Evolutionary conservation across 1,139 yeast species (phyloP), one percentile per base, ranked within the genome.

Genomic region (Hyphopichia pseudoburtonii): DNA sequence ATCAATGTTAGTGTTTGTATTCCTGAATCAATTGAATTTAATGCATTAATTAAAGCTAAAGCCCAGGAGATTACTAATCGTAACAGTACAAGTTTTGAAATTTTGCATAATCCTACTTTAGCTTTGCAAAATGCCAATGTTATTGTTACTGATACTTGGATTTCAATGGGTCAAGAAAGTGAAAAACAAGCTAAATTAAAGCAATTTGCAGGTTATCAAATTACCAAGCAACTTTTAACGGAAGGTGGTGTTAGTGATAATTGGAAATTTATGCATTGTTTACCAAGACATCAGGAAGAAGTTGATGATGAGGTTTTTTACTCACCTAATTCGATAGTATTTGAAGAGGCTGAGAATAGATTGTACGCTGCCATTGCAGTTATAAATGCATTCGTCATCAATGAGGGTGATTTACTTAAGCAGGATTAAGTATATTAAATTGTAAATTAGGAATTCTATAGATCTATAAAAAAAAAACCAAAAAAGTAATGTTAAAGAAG

Each of bases 211-310:
- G 96, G 95, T 2, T 92, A 82, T 70, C 96, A 88, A 64, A 83
- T 92, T 44, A 82, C 89, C 26, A 62, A 70, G 23, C 80, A 80
- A 27, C 70, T 90, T 70, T 78, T 86, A 19, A 41, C 54, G 5
- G 56, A 56, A 16, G 77, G 79, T 7, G 71, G 77, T 8, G 92
- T 90, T 19, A 75, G 76, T 44, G 57, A 73, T 22, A 66, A 79
- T 57, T 89, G 92, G 86, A 86, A 80, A 58, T 92, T 92, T 62
- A 89, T 92, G 97, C 98, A 92, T 60, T 92, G 98, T 64, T 73
- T 92, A 50, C 98, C 98, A 45, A 83, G 98, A 66, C 96, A 92
- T 51, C 76, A 78, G 23, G 97, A 90, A 61, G 98, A 92, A 64
- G 98, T 92, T 31, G 75, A 81, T 30, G 98, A 92, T 60, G 96